Conservation (phyloP, 768 basidiomycete species). For the Galerina sulciceps region DNA sequence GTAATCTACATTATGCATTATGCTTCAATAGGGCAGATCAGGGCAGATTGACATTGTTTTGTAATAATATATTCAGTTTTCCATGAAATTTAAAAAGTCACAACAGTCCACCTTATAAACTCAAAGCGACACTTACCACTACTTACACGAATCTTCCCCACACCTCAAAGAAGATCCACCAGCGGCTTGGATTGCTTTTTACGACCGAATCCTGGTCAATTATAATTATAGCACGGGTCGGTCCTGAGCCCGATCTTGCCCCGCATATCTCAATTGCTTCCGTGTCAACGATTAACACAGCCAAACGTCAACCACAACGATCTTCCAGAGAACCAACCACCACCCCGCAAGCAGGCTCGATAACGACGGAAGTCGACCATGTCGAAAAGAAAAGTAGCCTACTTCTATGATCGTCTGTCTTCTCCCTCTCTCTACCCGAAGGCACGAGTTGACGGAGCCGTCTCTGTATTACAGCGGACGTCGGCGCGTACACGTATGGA, state of each 20-base stretch:
- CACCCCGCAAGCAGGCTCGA: neutral
- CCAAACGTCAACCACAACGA: conserved; percentile 6
- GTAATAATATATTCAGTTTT: too few relatives aligned
- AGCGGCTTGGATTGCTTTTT: too few relatives aligned
- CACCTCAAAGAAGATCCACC: too few relatives aligned
- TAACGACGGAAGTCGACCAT: conserved; percentile 33
- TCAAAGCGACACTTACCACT: too few relatives aligned
- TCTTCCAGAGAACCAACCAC: neutral
- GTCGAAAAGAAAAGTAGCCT: conserved; percentile 78
- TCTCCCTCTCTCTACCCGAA: neutral
- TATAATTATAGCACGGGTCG: neutral
- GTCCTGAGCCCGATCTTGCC: neutral
- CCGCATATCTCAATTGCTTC: conserved; percentile 13
- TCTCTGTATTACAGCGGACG: conserved; percentile 56
- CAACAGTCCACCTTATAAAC: too few relatives aligned
- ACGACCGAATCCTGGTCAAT: too few relatives aligned
- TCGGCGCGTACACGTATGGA: conserved; percentile 79
- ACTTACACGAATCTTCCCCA: too few relatives aligned
- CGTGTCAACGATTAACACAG: conserved; percentile 8
- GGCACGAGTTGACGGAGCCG: neutral
- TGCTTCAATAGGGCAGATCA: too few relatives aligned
- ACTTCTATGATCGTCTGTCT: conserved; percentile 75
- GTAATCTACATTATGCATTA: too few relatives aligned
- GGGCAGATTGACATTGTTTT: too few relatives aligned
- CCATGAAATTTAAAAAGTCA: too few relatives aligned